Base-by-base conservation (phyloP, 2,329 filamentous ascomycete species). In the Colletotrichum costaricense region DNA sequence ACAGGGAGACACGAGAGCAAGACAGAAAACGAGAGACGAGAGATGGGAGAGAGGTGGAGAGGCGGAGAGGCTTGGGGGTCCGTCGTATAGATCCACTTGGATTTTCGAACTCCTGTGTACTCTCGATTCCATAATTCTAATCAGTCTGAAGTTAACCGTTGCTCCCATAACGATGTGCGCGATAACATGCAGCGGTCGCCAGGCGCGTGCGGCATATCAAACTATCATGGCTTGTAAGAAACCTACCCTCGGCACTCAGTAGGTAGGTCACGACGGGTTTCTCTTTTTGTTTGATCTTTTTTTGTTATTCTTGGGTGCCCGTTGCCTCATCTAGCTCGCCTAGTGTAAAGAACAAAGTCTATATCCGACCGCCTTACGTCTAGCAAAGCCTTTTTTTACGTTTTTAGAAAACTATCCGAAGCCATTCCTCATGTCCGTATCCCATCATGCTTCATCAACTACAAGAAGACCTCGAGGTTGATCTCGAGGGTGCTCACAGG, bases 401-500 rank as follows among this genome's bases (percentile, higher is more conserved):
- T n/a, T 16, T 55, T 60, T 28, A 9, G 16, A 26, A 28, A 60
- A 52, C 49, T 42, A 35, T 62, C 63, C 72, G 46, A 52, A 58
- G 68, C 72, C 63, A 72, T 68, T 38, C 58, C 5, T 74, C 72
- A 67, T 68, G 42, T 67, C 66, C 69, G 59, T 72, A 57, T 63
- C 58, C 72, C 68, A 63, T 72, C 67, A 70, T 72, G 56, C 72
- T 28, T 67, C 52, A 33, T 72, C 65, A 80, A 80, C 82, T 88
- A 98, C 85, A 98, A 87, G 89, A 99, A 97, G 77, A 94, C 91
- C 85, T 98, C 96, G 38, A 98, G 90, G 84, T 98, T 98, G 81
- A 99, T 90, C 87, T 99, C 97, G 77, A 99, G 85, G 56, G 94
- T 95, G 85, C 95, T 98, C 78, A 97, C 95, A 55, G 97, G 96